phyloP scores from a whole-genome alignment of 441 rosid species.

The Aquilaria agallochum region DNA sequence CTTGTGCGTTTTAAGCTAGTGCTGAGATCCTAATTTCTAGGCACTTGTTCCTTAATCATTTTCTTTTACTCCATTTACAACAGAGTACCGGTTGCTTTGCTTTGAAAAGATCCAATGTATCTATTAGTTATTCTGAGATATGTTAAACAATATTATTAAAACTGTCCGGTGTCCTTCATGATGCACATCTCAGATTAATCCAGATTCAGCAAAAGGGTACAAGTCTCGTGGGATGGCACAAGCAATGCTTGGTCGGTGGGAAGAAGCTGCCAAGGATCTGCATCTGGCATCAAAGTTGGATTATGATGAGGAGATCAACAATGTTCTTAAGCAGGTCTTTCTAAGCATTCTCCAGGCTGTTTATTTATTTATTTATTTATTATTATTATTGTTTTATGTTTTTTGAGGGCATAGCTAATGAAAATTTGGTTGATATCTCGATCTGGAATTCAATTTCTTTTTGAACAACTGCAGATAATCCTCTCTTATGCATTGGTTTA shows the following conservation, averaged over 20 bases:
- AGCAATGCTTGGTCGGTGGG: conserved; percentile 94
- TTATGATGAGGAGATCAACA: conserved; percentile 83
- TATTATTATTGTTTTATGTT: background rate
- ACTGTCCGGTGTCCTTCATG: background rate
- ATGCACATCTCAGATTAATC: conserved; percentile 60
- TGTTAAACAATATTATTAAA: too few species aligned
- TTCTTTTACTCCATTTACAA: too few species aligned
- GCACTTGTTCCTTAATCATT: too few species aligned
- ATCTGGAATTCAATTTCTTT: too few species aligned
- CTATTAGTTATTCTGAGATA: too few species aligned
- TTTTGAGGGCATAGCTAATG: background rate
- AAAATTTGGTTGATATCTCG: too few species aligned
- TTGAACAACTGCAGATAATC: too few species aligned
- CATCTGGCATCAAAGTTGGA: conserved; percentile 84
- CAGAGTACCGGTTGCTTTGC: too few species aligned
- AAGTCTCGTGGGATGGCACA: conserved; percentile 87
- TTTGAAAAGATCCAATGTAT: too few species aligned
- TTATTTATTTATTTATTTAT: background rate
- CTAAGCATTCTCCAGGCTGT: background rate
- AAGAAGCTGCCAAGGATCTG: conserved; percentile 87
- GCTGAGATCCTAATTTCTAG: background rate
- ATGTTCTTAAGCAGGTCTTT: conserved; percentile 77
- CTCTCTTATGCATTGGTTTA: too few species aligned
- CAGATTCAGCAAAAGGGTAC: conserved; percentile 97
- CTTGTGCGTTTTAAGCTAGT: background rate